A percentile compares a stretch with the other conserved stretches of the same genome.
phyloP scores from a whole-genome alignment of 1,284 basidiomycete genomes.

The Ceratobasidium sp. region DNA sequence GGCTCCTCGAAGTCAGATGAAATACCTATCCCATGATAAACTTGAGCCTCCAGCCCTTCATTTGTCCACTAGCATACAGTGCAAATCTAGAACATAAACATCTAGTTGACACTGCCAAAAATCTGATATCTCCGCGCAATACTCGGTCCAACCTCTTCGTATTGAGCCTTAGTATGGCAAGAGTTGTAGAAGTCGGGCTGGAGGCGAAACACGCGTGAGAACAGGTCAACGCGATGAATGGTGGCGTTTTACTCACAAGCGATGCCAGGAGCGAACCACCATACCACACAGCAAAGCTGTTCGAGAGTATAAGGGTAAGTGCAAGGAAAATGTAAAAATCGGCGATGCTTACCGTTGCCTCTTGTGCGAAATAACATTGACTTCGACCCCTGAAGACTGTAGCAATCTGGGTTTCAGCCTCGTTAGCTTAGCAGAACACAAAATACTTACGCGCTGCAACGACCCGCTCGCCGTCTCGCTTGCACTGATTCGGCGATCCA shows the following conservation, averaged over 20 bases:
- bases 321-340: conserved; percentile 35
- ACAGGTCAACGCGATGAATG: conserved; percentile 35
- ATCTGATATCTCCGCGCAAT: conserved; percentile 96
- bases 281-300: conserved; percentile 96
- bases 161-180: conserved; percentile 96
- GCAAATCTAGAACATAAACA: no score
- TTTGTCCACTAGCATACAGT: no score
- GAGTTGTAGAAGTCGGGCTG: conserved; percentile 98
- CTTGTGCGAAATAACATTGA: conserved; percentile 98
- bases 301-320: conserved; percentile 44
- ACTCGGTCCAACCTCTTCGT: conserved; percentile 96
- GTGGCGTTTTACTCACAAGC: conserved; percentile 69
- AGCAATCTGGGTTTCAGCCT: neutral
- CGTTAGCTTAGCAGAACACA: neutral
- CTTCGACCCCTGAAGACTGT: conserved; percentile 92
- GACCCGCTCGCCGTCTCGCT: conserved; percentile 82
- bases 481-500: conserved; percentile 88
- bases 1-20: no score
- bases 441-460: conserved; percentile 69
- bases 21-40: no score
- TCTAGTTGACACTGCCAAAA: conserved; percentile 85
- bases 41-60: no score
- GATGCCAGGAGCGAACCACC: conserved; percentile 95
- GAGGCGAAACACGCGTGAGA: conserved; percentile 21
- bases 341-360: conserved; percentile 79